Evolutionary conservation across 257 asterid genomes (phyloP).

Genomic region (Capsicum chinense): DNA sequence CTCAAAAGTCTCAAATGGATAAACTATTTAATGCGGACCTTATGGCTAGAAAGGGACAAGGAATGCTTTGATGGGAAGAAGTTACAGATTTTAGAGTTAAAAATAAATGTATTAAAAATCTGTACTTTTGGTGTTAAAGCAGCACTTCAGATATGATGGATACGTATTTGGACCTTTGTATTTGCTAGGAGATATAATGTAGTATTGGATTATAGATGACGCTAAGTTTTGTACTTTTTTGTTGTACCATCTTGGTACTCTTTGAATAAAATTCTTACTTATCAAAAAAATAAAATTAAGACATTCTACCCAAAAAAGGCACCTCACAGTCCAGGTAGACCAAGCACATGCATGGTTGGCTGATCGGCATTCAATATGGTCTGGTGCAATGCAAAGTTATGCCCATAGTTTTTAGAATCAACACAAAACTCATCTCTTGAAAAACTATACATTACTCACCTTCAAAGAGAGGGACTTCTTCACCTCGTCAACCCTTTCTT

Average conservation of each 20-base stretch:
- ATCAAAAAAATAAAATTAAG: not conserved
- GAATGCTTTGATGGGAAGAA: too few species aligned
- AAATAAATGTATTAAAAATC: too few species aligned
- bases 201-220: too few species aligned
- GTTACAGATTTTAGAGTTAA: too few species aligned
- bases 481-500: conserved; percentile 76
- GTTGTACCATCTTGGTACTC: too few species aligned
- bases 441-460: conserved; percentile 62
- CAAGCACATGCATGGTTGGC: not conserved
- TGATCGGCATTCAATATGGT: not conserved
- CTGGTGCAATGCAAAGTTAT: not conserved
- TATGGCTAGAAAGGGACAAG: too few species aligned
- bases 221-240: too few species aligned
- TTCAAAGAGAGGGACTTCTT: conserved; percentile 73
- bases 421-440: conserved; percentile 7
- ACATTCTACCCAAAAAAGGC: conserved; percentile 4
- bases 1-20: conserved; percentile 8
- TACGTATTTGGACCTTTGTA: too few species aligned
- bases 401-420: not conserved
- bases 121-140: too few species aligned
- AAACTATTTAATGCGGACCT: not conserved
- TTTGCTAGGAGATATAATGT: too few species aligned
- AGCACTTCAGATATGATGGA: too few species aligned
- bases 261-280: too few species aligned
- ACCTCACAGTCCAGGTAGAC: conserved; percentile 16